A percentile compares a stretch with the other conserved stretches of the same genome.
Conservation (phyloP, 805 yeast species). For the Saccharomycopsis lassenensis region DNA sequence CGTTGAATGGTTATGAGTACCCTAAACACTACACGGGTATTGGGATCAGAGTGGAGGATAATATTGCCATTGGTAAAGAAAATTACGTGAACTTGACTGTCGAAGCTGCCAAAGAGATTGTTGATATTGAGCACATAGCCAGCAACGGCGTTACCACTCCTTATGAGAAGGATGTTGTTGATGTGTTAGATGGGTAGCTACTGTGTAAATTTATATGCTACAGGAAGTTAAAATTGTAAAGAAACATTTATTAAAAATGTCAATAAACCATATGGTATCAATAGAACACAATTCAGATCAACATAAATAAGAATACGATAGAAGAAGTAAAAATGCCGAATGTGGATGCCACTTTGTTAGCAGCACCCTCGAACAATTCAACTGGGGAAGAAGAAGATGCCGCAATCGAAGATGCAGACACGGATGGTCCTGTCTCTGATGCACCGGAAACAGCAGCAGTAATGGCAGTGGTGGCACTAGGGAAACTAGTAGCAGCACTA, state of each 20-base stretch:
- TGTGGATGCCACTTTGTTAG: background rate
- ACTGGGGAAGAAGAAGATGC: too few relatives aligned
- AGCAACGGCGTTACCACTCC: conserved; percentile 45
- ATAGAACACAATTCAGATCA: conserved; percentile 6
- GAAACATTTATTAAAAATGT: conserved; percentile 6
- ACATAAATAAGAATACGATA: background rate
- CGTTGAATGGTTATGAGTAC: conserved; percentile 46
- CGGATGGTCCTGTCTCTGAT: too few relatives aligned
- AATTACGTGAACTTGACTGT: conserved; percentile 53
- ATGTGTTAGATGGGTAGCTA: conserved; percentile 13
- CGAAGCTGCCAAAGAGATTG: conserved; percentile 79
- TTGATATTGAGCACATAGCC: conserved; percentile 66
- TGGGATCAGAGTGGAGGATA: conserved; percentile 93
- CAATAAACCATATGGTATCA: background rate
- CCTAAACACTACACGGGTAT: conserved; percentile 78
- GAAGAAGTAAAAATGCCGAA: too few relatives aligned
- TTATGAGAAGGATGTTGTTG: conserved; percentile 32
- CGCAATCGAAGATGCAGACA: too few relatives aligned
- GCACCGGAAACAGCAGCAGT: too few relatives aligned
- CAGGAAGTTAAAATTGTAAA: background rate
- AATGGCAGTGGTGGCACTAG: too few relatives aligned
- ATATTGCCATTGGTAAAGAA: conserved; percentile 66
- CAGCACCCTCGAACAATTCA: background rate
- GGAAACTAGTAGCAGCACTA: too few relatives aligned
- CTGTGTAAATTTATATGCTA: background rate